Percentiles rank a stretch among this genome's conserved stretches.
phyloP scores from a whole-genome alignment of 2,329 filamentous ascomycete species.

The Hypoxylon sp. region DNA sequence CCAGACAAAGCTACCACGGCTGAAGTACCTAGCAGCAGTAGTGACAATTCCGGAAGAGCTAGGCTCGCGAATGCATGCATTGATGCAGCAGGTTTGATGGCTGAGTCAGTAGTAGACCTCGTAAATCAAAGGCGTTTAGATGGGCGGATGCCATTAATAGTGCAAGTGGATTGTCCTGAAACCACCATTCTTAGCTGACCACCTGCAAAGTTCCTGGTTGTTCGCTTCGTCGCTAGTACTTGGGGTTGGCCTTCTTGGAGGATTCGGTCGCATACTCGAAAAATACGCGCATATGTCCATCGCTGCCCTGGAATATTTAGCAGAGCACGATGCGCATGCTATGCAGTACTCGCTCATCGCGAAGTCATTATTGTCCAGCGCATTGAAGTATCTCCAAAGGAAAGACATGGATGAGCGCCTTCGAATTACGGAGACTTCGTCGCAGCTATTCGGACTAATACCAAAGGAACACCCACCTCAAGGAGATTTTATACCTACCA shows the following conservation, averaged over 20 bases:
- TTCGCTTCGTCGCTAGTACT: slow-evolving; percentile 69
- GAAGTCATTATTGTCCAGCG: slow-evolving; percentile 64
- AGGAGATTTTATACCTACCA: slow-evolving; percentile 4
- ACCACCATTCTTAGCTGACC: neutral
- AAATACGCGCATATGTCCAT: slow-evolving; percentile 66
- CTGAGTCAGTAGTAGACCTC: slow-evolving; percentile 64
- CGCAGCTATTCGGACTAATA: slow-evolving; percentile 67
- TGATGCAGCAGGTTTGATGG: slow-evolving; percentile 68
- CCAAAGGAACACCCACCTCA: slow-evolving; percentile 50
- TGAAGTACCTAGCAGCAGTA: slow-evolving; percentile 46
- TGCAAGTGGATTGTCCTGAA: slow-evolving; percentile 58
- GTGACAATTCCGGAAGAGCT: slow-evolving; percentile 60
- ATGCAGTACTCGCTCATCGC: slow-evolving; percentile 69
- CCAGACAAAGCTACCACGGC: slow-evolving; percentile 53
- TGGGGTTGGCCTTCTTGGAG: slow-evolving; percentile 66
- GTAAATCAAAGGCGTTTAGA: slow-evolving; percentile 61
- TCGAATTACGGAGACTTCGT: slow-evolving; percentile 65
- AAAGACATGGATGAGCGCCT: slow-evolving; percentile 64
- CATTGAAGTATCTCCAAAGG: slow-evolving; percentile 64
- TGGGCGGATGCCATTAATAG: slow-evolving; percentile 64
- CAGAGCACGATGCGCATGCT: slow-evolving; percentile 65
- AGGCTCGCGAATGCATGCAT: slow-evolving; percentile 70
- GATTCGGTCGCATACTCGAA: slow-evolving; percentile 67
- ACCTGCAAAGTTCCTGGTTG: slow-evolving; percentile 63
- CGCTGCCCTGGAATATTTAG: slow-evolving; percentile 64